phyloP scores from a whole-genome alignment of 1,139 yeast genomes.

The Candida dubliniensis region DNA sequence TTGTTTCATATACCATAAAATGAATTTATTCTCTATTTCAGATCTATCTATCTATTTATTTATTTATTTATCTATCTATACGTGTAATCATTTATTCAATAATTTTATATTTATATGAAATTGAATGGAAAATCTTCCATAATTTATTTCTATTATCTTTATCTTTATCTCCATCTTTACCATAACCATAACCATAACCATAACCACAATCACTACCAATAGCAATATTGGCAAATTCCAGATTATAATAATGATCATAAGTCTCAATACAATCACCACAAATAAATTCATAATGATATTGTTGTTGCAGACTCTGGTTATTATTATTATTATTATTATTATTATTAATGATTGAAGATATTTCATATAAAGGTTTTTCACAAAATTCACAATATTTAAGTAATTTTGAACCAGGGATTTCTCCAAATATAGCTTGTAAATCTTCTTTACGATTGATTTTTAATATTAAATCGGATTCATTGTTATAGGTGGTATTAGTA shows the following conservation, averaged over 20 bases:
- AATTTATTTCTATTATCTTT: constrained; percentile 4
- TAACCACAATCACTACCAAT: not conserved
- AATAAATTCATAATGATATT: constrained; percentile 50
- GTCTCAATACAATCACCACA: constrained; percentile 63
- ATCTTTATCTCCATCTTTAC: not conserved
- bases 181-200: not conserved
- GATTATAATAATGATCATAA: constrained; percentile 52
- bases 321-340: constrained; percentile 5
- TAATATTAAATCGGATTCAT: too few species aligned
- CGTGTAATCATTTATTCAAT: too few species aligned
- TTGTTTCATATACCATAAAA: too few species aligned
- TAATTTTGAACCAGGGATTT: constrained; percentile 39
- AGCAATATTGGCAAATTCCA: constrained; percentile 20
- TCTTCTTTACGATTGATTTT: constrained; percentile 20
- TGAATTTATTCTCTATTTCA: too few species aligned
- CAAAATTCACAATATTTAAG: constrained; percentile 64
- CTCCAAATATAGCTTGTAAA: constrained; percentile 42
- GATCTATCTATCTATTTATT: too few species aligned
- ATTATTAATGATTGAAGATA: constrained; percentile 39
- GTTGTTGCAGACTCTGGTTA: not conserved
- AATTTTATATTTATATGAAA: constrained; percentile 6
- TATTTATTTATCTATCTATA: too few species aligned
- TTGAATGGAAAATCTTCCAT: constrained; percentile 7
- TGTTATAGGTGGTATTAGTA: not conserved
- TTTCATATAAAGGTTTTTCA: constrained; percentile 64